phyloP scores from a whole-genome alignment of 805 yeast genomes.

The Nakazawaea sp. region DNA sequence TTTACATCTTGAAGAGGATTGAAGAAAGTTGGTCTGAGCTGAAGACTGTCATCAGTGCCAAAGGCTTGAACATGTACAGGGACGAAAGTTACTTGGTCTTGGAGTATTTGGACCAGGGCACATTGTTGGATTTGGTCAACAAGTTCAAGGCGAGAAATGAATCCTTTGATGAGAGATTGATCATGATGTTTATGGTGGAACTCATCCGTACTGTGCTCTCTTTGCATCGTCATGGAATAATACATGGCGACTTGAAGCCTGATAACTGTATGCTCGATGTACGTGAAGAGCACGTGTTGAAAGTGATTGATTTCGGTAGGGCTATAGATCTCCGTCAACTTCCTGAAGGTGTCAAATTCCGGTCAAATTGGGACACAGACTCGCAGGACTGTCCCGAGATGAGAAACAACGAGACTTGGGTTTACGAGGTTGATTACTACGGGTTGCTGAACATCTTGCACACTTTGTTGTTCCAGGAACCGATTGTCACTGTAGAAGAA shows the following conservation, averaged over 20 bases:
- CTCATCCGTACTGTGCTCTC: constrained; percentile 50
- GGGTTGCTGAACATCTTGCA: constrained; percentile 76
- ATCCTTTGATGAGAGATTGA: constrained; percentile 52
- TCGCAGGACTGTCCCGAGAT: constrained; percentile 71
- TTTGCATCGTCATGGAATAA: constrained; percentile 58
- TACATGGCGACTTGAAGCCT: constrained; percentile 84
- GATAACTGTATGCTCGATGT: constrained; percentile 79
- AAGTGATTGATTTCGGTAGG: constrained; percentile 76
- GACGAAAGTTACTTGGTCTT: constrained; percentile 68
- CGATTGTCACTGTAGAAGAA: constrained; percentile 34
- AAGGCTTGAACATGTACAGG: constrained; percentile 43
- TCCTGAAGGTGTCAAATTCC: constrained; percentile 43
- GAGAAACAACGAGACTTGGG: constrained; percentile 57
- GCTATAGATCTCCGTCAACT: constrained; percentile 65
- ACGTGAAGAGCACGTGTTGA: constrained; percentile 19
- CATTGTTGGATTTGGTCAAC: constrained; percentile 63
- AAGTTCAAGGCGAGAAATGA: constrained; percentile 25
- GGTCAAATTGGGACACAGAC: constrained; percentile 53
- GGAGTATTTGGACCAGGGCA: constrained; percentile 65
- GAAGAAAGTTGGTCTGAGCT: constrained; percentile 22
- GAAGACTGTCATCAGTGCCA: constrained; percentile 39
- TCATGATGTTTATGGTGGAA: constrained; percentile 59
- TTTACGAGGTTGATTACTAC: constrained; percentile 74
- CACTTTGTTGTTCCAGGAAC: constrained; percentile 62
- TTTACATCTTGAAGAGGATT: constrained; percentile 58